A percentile compares a stretch with the other conserved stretches of the same genome.
Conservation (phyloP, 441 rosid species). For the Corymbia citriodora region DNA sequence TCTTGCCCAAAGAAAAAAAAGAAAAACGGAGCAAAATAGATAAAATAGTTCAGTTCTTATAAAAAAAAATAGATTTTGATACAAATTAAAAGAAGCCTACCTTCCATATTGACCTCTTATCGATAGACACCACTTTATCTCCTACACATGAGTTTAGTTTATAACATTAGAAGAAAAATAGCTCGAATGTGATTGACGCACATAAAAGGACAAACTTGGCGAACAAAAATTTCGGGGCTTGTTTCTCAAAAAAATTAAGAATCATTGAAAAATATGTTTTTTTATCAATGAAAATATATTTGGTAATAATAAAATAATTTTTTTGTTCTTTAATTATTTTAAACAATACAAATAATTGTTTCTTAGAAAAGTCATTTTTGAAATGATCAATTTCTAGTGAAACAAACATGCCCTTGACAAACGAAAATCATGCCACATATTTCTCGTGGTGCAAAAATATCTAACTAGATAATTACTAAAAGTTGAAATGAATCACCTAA, state of each 20-base stretch:
- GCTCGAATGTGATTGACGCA: too few relatives aligned
- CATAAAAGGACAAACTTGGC: too few relatives aligned
- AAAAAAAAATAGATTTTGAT: too few relatives aligned
- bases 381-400: neutral
- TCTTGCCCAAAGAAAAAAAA: neutral
- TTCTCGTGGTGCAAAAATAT: neutral
- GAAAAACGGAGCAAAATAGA: neutral
- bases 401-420: fast-evolving
- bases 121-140: neutral
- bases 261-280: neutral
- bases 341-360: fast-evolving
- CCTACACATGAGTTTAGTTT: neutral
- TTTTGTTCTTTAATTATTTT: too few relatives aligned
- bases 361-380: too few relatives aligned
- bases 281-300: too few relatives aligned
- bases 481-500: neutral
- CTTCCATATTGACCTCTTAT: neutral
- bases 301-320: neutral
- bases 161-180: neutral
- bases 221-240: too few relatives aligned
- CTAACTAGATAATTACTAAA: neutral
- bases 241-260: too few relatives aligned
- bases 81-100: neutral
- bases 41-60: neutral
- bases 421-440: neutral